Base-by-base conservation (phyloP, 805 yeast species). In the Metschnikowia borealis region DNA sequence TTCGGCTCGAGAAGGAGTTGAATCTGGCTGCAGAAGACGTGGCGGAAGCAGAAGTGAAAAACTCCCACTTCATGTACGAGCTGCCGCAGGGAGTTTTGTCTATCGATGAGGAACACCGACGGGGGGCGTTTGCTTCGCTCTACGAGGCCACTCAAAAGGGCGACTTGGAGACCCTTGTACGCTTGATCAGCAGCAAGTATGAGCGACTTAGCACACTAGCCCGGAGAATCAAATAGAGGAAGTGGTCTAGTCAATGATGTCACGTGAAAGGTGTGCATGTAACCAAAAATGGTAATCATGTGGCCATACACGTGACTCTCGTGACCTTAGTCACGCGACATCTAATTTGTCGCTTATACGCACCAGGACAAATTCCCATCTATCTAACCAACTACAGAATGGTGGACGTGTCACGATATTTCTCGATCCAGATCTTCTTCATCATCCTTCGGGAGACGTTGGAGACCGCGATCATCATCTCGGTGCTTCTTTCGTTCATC, bases 401-500 rank as follows among this genome's bases (percentile, higher is more conserved):
- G 60, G 43, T 54, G 35, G 58, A 56, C 44, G 18, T 58, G 38
- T 47, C 57, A 21, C 54, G 50, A 31, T 72, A 74, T 49, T 86
- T 86, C 65, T 85, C 89, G 2, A 80, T 84, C 45, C 89, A 85
- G 68, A 82, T 85, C 33, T 86, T 85, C 62, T 83, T 86, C 63
- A 86, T 86, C 47, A 83, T 85, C 34, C 65, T 86, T 23, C 71
- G 94, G 59, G 94, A 86, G 62, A 83, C 91, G 0, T 62, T 86
- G 47, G 94, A 86, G 66, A 82, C 83, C 62, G 85, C 87, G n/a
- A 80, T 86, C 51, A 86, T 86, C 53, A 79, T 86, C 3, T 84
- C 91, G 1, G 89, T 86, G 26, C 68, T 86, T 17, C 69, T 86
- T n/a, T 81, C 89, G 1, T 85, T 86, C 61, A 73, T 86, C 41